These are phyloP conservation scores for Termitomyces heimii DNA, from an alignment of 768 basidiomycete species.

Conservation along the genomic window DNA sequence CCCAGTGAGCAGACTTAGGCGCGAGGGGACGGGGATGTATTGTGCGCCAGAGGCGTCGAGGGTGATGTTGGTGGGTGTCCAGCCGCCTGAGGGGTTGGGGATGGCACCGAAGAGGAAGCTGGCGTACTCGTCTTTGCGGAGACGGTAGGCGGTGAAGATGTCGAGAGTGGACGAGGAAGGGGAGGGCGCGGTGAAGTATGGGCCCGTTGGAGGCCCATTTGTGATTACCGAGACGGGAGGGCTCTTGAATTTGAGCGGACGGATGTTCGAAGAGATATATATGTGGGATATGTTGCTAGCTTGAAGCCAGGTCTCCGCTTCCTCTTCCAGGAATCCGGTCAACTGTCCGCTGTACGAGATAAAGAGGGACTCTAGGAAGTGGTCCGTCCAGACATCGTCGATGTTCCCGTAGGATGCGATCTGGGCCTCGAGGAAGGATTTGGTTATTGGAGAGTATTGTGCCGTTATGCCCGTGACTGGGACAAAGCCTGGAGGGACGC, in stretches of 20 bases:
- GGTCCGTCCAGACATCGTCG: conserved; percentile 29
- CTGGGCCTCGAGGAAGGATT: conserved; percentile 20
- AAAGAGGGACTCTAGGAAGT: conserved; percentile 22
- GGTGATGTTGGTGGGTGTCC: conserved; percentile 26
- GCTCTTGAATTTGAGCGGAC: conserved; percentile 10
- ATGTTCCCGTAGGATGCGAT: conserved; percentile 15
- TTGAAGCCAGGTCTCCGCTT: conserved; percentile 21
- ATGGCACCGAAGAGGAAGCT: conserved; percentile 38
- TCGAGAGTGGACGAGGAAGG: not conserved
- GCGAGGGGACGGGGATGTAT: conserved; percentile 45
- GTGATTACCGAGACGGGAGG: conserved; percentile 11
- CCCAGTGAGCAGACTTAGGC: conserved; percentile 28
- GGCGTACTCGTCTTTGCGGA: conserved; percentile 37
- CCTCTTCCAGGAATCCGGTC: conserved; percentile 19
- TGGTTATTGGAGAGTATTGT: conserved; percentile 19
- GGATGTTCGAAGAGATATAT: conserved; percentile 17
- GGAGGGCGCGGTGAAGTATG: conserved; percentile 18
- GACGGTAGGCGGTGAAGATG: conserved; percentile 26
- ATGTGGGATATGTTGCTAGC: conserved; percentile 16
- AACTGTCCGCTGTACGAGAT: conserved; percentile 21
- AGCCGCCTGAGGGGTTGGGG: conserved; percentile 27
- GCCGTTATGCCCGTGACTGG: conserved; percentile 22
- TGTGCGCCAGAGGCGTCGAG: conserved; percentile 17
- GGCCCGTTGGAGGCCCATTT: conserved; percentile 20
- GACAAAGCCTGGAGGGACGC: conserved; percentile 5